Base-by-base conservation (phyloP, 441 rosid species). In the Populus hybrid region DNA sequence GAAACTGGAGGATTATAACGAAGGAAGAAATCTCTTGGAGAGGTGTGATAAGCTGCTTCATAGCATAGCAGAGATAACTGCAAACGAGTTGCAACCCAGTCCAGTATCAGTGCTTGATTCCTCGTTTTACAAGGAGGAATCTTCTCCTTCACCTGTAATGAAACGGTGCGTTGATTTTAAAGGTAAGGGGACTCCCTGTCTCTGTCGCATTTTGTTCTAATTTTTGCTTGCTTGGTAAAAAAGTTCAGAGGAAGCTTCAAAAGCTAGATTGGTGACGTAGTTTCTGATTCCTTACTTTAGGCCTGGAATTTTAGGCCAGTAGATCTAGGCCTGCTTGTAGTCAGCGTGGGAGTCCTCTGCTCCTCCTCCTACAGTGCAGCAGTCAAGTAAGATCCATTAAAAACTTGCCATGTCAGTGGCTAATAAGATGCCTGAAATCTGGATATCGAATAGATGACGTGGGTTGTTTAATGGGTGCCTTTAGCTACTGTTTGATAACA, bases 51-150 rank as follows among this genome's bases (percentile, higher is more conserved):
- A 90, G 88, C 88, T 95, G 71, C 95, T 93, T 11, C 80, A 90
- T 79, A 92, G 90, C 86, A 93, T 93, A 35, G 97, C 98, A 1
- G 97, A 92, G 86, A 92, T 92, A 86, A 87, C 93, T 6, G 79
- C 90, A 10, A 75, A 71, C 19, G 86, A 91, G 83, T 83, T 88
- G 81, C 99, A 93, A 80, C 98, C 98, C 74, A 94, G 98, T 84
- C 99, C 99, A 0, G 95, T 94, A 7, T 95, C 99, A 2, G 99
- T 95, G 75, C 94, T 95, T 18, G 97, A 95, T 78, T 82, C 92
- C 26, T 92, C 95, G 16, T 84, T 92, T 67, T 95, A 90, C 94
- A 88, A 86, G 81, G 98, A 94, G 70, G 96, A 92, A 70, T 88
- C 88, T 69, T 91, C 91, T 68, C 98, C 95, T 5, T 91, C 98